These are phyloP conservation scores for Aspergillus neotritici DNA, from an alignment of 2,329 filamentous ascomycete species.

Conservation along the genomic window DNA sequence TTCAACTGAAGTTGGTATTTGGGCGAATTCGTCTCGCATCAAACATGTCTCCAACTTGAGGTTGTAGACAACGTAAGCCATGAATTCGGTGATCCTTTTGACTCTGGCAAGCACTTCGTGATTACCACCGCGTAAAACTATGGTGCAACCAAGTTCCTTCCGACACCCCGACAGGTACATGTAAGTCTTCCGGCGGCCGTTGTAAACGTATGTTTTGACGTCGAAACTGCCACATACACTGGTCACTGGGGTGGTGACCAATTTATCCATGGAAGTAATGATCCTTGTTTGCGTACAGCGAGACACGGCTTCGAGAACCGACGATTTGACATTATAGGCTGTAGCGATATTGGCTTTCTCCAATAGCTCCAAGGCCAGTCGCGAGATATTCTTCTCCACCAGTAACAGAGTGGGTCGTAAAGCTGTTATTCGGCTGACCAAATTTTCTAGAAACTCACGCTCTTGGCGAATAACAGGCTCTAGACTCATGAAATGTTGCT, in stretches of 20 bases:
- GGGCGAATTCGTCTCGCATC: slow-evolving; percentile 85
- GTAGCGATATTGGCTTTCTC: slow-evolving; percentile 87
- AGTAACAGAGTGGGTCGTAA: slow-evolving; percentile 78
- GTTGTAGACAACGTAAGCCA: slow-evolving; percentile 98
- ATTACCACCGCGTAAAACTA: slow-evolving; percentile 78
- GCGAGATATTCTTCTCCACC: slow-evolving; percentile 89
- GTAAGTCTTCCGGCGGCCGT: slow-evolving; percentile 83
- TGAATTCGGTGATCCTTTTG: slow-evolving; percentile 94
- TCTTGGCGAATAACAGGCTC: slow-evolving; percentile 96
- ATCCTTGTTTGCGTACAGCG: slow-evolving; percentile 87
- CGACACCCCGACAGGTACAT: slow-evolving; percentile 90
- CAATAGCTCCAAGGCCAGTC: slow-evolving; percentile 80
- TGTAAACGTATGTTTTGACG: slow-evolving; percentile 89
- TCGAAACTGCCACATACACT: slow-evolving; percentile 85
- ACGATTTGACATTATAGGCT: slow-evolving; percentile 92
- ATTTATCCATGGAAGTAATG: slow-evolving; percentile 90
- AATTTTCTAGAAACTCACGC: slow-evolving; percentile 82
- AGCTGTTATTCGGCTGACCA: slow-evolving; percentile 85
- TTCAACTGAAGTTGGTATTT: slow-evolving; percentile 63
- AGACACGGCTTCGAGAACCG: slow-evolving; percentile 90
- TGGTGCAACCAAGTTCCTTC: slow-evolving; percentile 87
- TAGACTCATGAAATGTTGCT: slow-evolving; percentile 94
- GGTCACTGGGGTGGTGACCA: slow-evolving; percentile 67
- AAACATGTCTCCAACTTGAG: slow-evolving; percentile 91
- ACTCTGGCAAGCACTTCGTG: slow-evolving; percentile 66